phyloP scores from a whole-genome alignment of 2,329 filamentous ascomycete species.

The Venturiaceae sp. region DNA sequence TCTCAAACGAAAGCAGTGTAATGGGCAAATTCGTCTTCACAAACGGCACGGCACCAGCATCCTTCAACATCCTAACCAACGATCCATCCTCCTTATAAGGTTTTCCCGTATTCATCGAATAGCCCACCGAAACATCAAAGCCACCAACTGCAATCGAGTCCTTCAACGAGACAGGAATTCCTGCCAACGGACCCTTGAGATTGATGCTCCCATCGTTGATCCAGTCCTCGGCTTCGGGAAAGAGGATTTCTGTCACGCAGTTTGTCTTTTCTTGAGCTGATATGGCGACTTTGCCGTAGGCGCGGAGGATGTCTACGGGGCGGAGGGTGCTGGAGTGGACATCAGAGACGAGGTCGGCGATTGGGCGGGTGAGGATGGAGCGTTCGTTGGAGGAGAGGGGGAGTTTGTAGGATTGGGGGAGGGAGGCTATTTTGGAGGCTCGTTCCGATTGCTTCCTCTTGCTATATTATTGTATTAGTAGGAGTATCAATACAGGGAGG shows the following conservation, averaged over 20 bases:
- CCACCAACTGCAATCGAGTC: conserved; percentile 67
- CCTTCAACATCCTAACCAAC: conserved; percentile 49
- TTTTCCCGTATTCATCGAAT: conserved; percentile 62
- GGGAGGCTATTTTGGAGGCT: conserved; percentile 53
- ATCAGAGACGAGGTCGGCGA: conserved; percentile 66
- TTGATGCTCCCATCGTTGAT: conserved; percentile 49
- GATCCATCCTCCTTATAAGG: conserved; percentile 58
- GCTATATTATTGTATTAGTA: conserved; percentile 35
- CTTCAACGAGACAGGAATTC: conserved; percentile 80
- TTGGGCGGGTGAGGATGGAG: conserved; percentile 60
- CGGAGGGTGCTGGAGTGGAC: conserved; percentile 60
- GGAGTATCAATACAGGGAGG: no score
- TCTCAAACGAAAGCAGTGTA: conserved; percentile 80
- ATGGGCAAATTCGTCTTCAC: conserved; percentile 88
- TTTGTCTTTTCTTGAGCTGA: conserved; percentile 82
- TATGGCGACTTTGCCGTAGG: conserved; percentile 79
- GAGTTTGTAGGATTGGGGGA: conserved; percentile 56
- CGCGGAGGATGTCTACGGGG: conserved; percentile 65
- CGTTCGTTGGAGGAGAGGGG: conserved; percentile 57
- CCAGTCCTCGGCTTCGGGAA: conserved; percentile 71
- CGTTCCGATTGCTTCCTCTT: conserved; percentile 73
- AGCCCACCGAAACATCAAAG: conserved; percentile 76
- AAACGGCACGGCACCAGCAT: conserved; percentile 67
- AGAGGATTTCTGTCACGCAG: conserved; percentile 78
- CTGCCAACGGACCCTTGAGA: conserved; percentile 71